Base-by-base conservation (phyloP, 75 land plant genomes). In the Pseudotsuga menziesii region DNA sequence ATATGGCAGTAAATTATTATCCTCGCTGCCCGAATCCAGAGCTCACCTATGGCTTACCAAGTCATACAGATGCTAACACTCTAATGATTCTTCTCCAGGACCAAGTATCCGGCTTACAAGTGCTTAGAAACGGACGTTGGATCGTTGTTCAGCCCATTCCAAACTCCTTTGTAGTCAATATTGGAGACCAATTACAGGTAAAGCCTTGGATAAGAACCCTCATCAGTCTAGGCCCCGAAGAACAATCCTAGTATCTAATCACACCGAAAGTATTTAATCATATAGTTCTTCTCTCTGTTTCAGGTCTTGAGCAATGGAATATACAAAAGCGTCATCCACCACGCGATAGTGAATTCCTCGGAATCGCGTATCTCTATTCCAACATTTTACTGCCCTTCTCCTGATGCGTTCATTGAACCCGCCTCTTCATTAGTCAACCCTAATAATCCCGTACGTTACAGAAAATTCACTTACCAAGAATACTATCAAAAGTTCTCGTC, bases 121-220 rank as follows among this genome's bases (percentile, higher is more conserved):
- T 88, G 58, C 56, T 80, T 11, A 74, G 55, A 17, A 81, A 78
- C 23, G 85, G 79, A n/a, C 74, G 79, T 27, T 90, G 92, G 92
- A 57, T 81, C 25, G 57, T 70, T 2, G 87, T 88, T 16, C 73
- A 88, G 25, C 83, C 85, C 15, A 29, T 71, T 8, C 81, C 74
- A n/a, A 73, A 88, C 64, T 84, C 85, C 58, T 77, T 90, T 19
- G 83, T 88, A 14, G 80, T 90, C 80, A 90, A 88, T 63, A 54
- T 89, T 15, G 91, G 85, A 15, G 87, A 88, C 63, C 89, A 84
- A 25, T 71, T 89, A n/a, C 85, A 89, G 87, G 91, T 87, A 88
- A 63, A 8, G 48, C 8, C 6, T 0, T 44, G 7, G 48, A 44
- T 44, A 1, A 44, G 8, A 44, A 5, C 48, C 8, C 8, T 62